A percentile compares a stretch with the other conserved stretches of the same genome.
These are phyloP conservation scores for Oenanthe javanica DNA, from an alignment of 140 eudicot species.

Conservation along the genomic window DNA sequence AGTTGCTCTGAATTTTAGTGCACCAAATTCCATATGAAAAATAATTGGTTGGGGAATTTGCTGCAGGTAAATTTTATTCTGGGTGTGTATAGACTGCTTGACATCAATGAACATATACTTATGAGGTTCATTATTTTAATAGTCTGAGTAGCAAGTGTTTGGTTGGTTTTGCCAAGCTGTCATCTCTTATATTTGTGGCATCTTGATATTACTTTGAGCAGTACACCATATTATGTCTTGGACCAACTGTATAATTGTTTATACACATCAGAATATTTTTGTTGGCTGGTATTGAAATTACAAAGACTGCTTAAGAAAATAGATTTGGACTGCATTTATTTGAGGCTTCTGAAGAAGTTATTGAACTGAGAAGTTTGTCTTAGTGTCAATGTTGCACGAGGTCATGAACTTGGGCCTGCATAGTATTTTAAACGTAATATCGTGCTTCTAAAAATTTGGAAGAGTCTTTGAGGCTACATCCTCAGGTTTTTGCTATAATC, in stretches of 20 bases:
- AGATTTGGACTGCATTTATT: neutral
- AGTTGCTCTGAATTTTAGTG: neutral
- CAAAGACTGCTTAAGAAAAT: neutral
- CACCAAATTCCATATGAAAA: neutral
- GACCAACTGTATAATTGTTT: constrained; percentile 2
- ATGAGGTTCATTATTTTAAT: constrained; percentile 14
- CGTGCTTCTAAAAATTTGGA: neutral
- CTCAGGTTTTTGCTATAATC: neutral
- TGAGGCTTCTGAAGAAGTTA: neutral
- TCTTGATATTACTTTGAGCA: constrained; percentile 17
- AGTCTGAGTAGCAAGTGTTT: constrained; percentile 18
- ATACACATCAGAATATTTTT: constrained; percentile 10
- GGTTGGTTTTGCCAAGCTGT: constrained; percentile 2
- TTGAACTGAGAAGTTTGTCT: neutral
- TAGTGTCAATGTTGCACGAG: neutral
- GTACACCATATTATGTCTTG: constrained; percentile 3
- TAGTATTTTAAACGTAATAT: neutral
- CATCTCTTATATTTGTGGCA: neutral
- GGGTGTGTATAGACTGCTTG: constrained; percentile 21
- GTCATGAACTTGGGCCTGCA: neutral
- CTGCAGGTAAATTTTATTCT: constrained; percentile 64
- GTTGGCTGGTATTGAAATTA: constrained; percentile 7
- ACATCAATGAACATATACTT: neutral
- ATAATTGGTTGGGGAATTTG: neutral
- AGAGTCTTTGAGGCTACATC: neutral